phyloP scores from a whole-genome alignment of 2,329 filamentous ascomycete species.

The Stemphylium beticola region DNA sequence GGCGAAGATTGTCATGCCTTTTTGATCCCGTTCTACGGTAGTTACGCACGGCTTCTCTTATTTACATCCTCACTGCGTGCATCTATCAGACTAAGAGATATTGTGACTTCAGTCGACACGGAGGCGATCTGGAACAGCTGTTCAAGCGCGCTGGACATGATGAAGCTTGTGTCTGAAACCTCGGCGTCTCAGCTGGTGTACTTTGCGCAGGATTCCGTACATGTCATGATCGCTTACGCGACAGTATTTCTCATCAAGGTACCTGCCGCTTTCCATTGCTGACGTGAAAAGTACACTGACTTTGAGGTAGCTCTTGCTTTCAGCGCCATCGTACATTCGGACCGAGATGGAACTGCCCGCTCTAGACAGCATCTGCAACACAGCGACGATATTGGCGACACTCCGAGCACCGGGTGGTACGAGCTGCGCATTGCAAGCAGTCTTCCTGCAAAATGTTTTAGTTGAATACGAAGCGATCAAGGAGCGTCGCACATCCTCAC shows the following conservation, averaged over 20 bases:
- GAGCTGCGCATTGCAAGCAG: slow-evolving; percentile 5
- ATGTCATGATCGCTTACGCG: slow-evolving; percentile 20
- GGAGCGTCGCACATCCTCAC: too few species aligned
- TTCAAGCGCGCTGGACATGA: slow-evolving; percentile 11
- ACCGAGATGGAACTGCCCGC: slow-evolving; percentile 6
- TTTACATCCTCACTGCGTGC: slow-evolving; percentile 10
- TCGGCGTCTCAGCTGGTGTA: neutral
- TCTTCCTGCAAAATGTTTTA: slow-evolving; percentile 1
- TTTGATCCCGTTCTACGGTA: slow-evolving; percentile 16
- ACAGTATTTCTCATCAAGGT: slow-evolving; percentile 19
- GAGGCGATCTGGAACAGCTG: slow-evolving; percentile 18
- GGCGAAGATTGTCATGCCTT: slow-evolving; percentile 12
- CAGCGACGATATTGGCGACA: neutral
- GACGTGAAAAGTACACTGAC: too few species aligned
- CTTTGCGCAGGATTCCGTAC: slow-evolving; percentile 18
- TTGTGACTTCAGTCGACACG: slow-evolving; percentile 11
- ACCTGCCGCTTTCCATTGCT: neutral
- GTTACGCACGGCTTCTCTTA: slow-evolving; percentile 11
- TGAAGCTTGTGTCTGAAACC: slow-evolving; percentile 5
- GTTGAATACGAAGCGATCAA: neutral
- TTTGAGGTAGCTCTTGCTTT: neutral
- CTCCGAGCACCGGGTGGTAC: neutral
- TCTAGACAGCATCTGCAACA: slow-evolving; percentile 1
- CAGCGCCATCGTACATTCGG: slow-evolving; percentile 1
- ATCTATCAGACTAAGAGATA: slow-evolving; percentile 7